Evolutionary conservation across 2,329 filamentous ascomycete genomes (phyloP), one percentile per base, ranked within the genome.

Genomic region (Colletotrichum kahawae): DNA sequence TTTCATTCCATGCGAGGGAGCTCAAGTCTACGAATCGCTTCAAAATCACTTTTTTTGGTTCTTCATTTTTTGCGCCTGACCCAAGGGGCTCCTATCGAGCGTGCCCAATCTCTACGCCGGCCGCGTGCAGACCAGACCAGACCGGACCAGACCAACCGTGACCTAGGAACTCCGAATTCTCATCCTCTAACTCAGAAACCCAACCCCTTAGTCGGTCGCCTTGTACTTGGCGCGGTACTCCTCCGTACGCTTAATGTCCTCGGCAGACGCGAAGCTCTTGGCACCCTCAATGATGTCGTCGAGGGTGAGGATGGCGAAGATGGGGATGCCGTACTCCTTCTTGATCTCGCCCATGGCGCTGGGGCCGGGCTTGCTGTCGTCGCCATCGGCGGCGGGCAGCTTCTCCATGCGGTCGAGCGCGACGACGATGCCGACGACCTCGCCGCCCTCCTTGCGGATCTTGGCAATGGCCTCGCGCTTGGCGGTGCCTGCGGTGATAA

Each of bases 401-500:
- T 94, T 96, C 90, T 97, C 95, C 89, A 93, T 93, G 75, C 96
- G 91, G 85, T 98, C 95, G 78, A 98, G 89, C 5, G 96, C 94
- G 36, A 99, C 94, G 24, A 98, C 91, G 72, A 98, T 96, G 34
- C 95, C 96, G 5, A 94, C 94, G 27, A 98, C 92, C 66, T 90
- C 91, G 2, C 96, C 97, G 4, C 96, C 97, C 83, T 98, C 94
- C 79, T 92, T 92, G 80, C 92, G 90, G 82, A 98, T 98, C 84
- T 98, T 97, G 70, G 92, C 92, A 76, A 98, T 95, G 16, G 96
- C 95, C 84, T 98, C 96, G 74, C 95, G 90, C 87, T 98, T 96
- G 54, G 97, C 97, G 2, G 96, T 98, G 33, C 97, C 97, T 1
- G 95, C 96, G 1, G 96, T 98, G 81, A 98, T 96, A 72, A 99